Percentiles rank a stretch among this genome's conserved stretches.
phyloP scores from a whole-genome alignment of 768 basidiomycete species.

The Psilocybe sp. region DNA sequence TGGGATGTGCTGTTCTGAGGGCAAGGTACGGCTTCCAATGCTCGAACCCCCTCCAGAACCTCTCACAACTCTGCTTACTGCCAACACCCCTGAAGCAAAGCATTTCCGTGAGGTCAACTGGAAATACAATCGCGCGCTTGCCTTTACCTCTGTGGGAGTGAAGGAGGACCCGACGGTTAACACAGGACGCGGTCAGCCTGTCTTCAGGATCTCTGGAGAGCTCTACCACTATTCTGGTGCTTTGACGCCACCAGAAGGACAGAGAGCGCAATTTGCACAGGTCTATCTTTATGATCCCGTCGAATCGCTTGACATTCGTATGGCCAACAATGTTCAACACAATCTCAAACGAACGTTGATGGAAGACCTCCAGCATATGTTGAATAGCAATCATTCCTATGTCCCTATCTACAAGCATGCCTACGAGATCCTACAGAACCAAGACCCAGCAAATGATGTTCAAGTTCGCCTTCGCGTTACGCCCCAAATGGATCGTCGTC shows the following conservation, averaged over 20 bases:
- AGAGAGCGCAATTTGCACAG: slow-evolving; percentile 32
- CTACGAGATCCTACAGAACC: slow-evolving; percentile 24
- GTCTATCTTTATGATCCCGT: slow-evolving; percentile 36
- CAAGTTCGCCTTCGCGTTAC: slow-evolving; percentile 18
- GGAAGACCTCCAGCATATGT: slow-evolving; percentile 9
- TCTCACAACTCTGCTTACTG: slow-evolving; percentile 18
- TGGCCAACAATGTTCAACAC: slow-evolving; percentile 18
- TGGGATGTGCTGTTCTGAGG: slow-evolving; percentile 32
- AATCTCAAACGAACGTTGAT: slow-evolving; percentile 18
- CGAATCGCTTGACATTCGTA: slow-evolving; percentile 26
- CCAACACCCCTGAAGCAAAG: slow-evolving; percentile 2
- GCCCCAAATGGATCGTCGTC: slow-evolving; percentile 26
- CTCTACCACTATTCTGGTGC: slow-evolving; percentile 34
- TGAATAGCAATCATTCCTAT: slow-evolving; percentile 23
- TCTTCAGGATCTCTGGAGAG: slow-evolving; percentile 32
- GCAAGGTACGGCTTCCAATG: slow-evolving; percentile 26
- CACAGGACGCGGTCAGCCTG: slow-evolving; percentile 19
- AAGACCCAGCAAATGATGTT: slow-evolving; percentile 17
- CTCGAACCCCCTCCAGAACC: slow-evolving; percentile 20
- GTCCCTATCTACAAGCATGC: slow-evolving; percentile 28
- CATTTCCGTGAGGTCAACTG: slow-evolving; percentile 34
- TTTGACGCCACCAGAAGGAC: slow-evolving; percentile 20
- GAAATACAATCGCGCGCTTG: slow-evolving; percentile 39
- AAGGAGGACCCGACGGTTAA: slow-evolving; percentile 25
- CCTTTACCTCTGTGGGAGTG: slow-evolving; percentile 35